Evolutionary conservation across 768 basidiomycete genomes (phyloP), one percentile per base, ranked within the genome.

Genomic region (Sporobolomyces phaffii): DNA sequence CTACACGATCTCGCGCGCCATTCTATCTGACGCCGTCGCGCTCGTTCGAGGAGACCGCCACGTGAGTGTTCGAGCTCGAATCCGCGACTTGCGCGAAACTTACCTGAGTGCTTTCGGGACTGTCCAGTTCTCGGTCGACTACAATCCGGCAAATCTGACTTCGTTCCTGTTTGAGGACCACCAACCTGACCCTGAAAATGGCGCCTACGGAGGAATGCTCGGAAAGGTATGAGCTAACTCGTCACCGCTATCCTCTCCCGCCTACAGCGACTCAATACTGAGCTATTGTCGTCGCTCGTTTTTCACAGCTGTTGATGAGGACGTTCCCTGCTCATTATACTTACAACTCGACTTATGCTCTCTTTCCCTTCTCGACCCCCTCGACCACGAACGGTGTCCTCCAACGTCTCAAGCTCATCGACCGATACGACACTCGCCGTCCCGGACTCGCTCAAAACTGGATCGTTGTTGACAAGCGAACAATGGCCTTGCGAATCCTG

Each of bases 111-210:
- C 6, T 29, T 24, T 50, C 24, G 15, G 13, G 6, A 8, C 48
- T 15, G 2, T 11, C 11, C 52, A 63, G 64, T 45, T 62, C 57
- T 60, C 69, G n/a, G 20, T 31, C 40, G 64, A 64, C 44, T 53
- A 81, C 28, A 81, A 81, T 13, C 86, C 85, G 8, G 81, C 81
- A 1, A 87, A 88, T 72, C 86, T 84, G 4, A 85, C 87, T 74
- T 90, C 90, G 81, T 88, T 87, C 13, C 87, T 90, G 80, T 70
- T n/a, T 34, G 28, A 60, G 26, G 64, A 65, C 49, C 40, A 63
- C 33, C n/a, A 62, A 40, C 44, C 50, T 2, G 57, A 62, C 6
- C 20, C 48, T 17, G 18, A 65, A 14, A 54, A 54, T 3, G 69
- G 69, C 38, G 43, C 60, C 1, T 70, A 59, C 58, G 69, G 69